A percentile compares a stretch with the other conserved stretches of the same genome.
phyloP scores from a whole-genome alignment of 148 eudicot species.

The Nepenthes gracilis region DNA sequence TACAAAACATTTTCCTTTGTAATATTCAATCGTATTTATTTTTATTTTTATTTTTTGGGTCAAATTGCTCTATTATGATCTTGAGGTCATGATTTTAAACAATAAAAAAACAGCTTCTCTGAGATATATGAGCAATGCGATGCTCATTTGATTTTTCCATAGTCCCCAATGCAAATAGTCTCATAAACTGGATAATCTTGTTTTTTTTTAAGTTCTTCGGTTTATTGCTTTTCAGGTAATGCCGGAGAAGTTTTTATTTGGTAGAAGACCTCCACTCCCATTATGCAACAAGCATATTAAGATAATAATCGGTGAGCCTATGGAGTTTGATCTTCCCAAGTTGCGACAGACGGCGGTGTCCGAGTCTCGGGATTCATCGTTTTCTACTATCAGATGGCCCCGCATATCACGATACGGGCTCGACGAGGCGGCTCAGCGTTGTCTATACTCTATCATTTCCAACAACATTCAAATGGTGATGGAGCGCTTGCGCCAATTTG shows the following conservation, averaged over 20 bases:
- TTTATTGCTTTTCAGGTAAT: constrained; percentile 49
- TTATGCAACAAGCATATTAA: constrained; percentile 52
- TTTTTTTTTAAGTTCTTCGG: neutral
- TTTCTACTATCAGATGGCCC: constrained; percentile 55
- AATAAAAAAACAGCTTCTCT: too few species aligned
- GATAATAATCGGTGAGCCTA: constrained; percentile 72
- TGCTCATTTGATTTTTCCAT: neutral
- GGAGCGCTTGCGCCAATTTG: constrained; percentile 51
- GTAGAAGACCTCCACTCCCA: constrained; percentile 71
- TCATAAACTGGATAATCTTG: neutral
- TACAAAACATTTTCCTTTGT: too few species aligned
- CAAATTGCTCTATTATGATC: too few species aligned
- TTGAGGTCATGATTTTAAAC: too few species aligned
- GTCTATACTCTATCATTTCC: constrained; percentile 61
- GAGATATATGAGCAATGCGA: too few species aligned
- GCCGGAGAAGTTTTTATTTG: constrained; percentile 84
- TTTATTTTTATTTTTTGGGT: too few species aligned
- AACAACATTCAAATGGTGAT: constrained; percentile 53
- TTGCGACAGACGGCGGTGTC: constrained; percentile 42
- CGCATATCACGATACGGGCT: constrained; percentile 24
- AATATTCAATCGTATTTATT: too few species aligned
- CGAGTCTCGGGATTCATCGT: constrained; percentile 27
- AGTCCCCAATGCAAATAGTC: neutral
- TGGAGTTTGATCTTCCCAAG: constrained; percentile 63
- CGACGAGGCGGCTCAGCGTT: constrained; percentile 70